phyloP scores from a whole-genome alignment of 768 basidiomycete species.

The Xerocomellus chrysenteron region DNA sequence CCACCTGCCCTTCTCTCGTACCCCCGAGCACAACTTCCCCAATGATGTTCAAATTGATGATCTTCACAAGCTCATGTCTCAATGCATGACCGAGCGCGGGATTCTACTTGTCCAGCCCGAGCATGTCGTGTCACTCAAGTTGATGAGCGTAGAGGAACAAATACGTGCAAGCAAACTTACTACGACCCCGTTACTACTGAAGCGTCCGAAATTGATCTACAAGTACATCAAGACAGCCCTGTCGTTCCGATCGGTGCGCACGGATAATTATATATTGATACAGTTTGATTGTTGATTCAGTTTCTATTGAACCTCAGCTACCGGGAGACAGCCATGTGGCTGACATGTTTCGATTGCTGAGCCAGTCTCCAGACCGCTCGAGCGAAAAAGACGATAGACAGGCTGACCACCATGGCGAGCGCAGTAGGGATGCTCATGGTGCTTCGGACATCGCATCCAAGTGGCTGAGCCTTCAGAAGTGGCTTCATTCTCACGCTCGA shows the following conservation, averaged over 20 bases:
- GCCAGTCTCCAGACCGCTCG: too few relatives aligned
- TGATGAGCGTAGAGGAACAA: conserved; percentile 41
- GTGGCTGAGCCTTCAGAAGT: conserved; percentile 15
- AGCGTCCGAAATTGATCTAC: neutral
- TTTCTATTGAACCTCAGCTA: neutral
- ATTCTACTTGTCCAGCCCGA: conserved; percentile 49
- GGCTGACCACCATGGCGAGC: neutral
- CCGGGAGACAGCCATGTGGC: neutral
- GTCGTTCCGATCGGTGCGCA: neutral
- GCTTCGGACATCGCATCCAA: neutral
- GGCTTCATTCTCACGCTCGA: conserved; percentile 10
- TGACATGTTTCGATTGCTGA: neutral
- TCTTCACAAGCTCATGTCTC: conserved; percentile 33
- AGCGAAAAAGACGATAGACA: too few relatives aligned
- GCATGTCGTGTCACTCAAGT: conserved; percentile 47
- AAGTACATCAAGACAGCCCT: neutral
- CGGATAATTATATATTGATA: neutral
- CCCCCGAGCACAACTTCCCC: conserved; percentile 16
- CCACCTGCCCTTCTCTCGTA: conserved; percentile 46
- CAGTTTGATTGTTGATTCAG: too few relatives aligned
- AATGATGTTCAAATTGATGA: conserved; percentile 5
- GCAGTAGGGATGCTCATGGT: neutral
- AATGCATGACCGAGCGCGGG: conserved; percentile 37
- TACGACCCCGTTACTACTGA: conserved; percentile 14
- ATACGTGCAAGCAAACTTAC: neutral